Percentiles rank a stretch among this genome's conserved stretches.
phyloP scores from a whole-genome alignment of 2,329 filamentous ascomycete species.

The Emmonsiellopsis sp. region DNA sequence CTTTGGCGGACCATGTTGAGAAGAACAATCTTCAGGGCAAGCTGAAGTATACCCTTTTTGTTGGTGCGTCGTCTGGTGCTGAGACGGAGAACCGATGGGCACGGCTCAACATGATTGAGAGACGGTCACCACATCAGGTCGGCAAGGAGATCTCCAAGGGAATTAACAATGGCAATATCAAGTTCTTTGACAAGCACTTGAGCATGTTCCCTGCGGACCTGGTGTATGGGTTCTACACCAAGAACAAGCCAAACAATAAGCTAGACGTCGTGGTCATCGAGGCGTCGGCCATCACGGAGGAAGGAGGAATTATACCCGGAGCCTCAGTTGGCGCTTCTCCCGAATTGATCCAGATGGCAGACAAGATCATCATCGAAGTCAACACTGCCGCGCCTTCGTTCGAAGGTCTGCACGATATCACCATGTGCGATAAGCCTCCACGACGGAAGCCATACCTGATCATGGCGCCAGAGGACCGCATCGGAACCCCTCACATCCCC shows the following conservation, averaged over 20 bases:
- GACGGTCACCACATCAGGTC: slow-evolving; percentile 76
- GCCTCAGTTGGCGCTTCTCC: slow-evolving; percentile 78
- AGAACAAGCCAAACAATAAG: slow-evolving; percentile 62
- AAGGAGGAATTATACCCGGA: slow-evolving; percentile 80
- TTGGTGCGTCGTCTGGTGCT: slow-evolving; percentile 79
- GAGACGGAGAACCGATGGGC: slow-evolving; percentile 92
- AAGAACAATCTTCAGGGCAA: slow-evolving; percentile 74
- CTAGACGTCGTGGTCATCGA: slow-evolving; percentile 80
- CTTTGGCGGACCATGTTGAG: slow-evolving; percentile 80
- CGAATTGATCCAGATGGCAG: slow-evolving; percentile 80
- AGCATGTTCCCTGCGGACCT: slow-evolving; percentile 86
- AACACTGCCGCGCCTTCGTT: slow-evolving; percentile 80
- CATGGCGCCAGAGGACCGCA: slow-evolving; percentile 76
- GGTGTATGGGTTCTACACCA: slow-evolving; percentile 78
- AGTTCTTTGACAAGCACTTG: slow-evolving; percentile 90
- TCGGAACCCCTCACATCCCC: slow-evolving; percentile 72
- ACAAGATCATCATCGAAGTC: slow-evolving; percentile 88
- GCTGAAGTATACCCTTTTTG: slow-evolving; percentile 78
- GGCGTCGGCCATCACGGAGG: slow-evolving; percentile 76
- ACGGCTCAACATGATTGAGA: slow-evolving; percentile 79
- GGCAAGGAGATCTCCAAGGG: slow-evolving; percentile 84
- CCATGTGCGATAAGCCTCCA: slow-evolving; percentile 76
- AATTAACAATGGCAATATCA: slow-evolving; percentile 79
- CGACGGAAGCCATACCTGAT: slow-evolving; percentile 75
- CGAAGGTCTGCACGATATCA: slow-evolving; percentile 83